Evolutionary conservation across 768 basidiomycete species (phyloP).

Genomic region (Lentinula detonsa): DNA sequence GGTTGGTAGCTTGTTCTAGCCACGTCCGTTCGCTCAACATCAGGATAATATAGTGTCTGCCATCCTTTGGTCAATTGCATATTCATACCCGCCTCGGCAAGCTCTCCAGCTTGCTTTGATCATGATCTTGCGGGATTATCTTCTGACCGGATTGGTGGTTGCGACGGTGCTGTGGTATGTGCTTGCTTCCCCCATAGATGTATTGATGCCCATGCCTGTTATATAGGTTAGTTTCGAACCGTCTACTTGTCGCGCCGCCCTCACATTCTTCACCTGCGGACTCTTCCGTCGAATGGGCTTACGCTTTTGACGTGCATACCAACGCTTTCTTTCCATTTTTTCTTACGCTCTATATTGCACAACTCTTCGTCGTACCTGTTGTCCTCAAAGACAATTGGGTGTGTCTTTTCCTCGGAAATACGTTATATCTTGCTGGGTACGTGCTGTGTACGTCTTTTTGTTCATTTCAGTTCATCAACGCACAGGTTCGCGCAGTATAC

Average conservation of each 20-base stretch:
- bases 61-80: constrained; percentile 81
- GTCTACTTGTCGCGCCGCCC: constrained; percentile 61
- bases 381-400: constrained; percentile 86
- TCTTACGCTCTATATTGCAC: constrained; percentile 83
- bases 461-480: not conserved
- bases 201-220: not conserved
- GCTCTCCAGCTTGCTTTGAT: constrained; percentile 61
- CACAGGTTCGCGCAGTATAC: constrained; percentile 83
- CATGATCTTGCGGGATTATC: constrained; percentile 88
- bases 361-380: constrained; percentile 81
- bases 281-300: constrained; percentile 82
- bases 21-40: not conserved
- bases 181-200: not conserved
- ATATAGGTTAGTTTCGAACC: constrained; percentile 64
- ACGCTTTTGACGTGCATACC: constrained; percentile 95
- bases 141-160: constrained; percentile 67
- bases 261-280: constrained; percentile 68
- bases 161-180: constrained; percentile 75
- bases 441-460: constrained; percentile 17
- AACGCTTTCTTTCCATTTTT: constrained; percentile 96
- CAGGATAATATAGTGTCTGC: constrained; percentile 54
- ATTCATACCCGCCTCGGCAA: constrained; percentile 53
- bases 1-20: constrained; percentile 36
- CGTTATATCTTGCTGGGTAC: constrained; percentile 83
- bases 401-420: constrained; percentile 91